phyloP scores from a whole-genome alignment of 2,329 filamentous ascomycete species.

The Ophiocordyceps polyrhachis-furcata region DNA sequence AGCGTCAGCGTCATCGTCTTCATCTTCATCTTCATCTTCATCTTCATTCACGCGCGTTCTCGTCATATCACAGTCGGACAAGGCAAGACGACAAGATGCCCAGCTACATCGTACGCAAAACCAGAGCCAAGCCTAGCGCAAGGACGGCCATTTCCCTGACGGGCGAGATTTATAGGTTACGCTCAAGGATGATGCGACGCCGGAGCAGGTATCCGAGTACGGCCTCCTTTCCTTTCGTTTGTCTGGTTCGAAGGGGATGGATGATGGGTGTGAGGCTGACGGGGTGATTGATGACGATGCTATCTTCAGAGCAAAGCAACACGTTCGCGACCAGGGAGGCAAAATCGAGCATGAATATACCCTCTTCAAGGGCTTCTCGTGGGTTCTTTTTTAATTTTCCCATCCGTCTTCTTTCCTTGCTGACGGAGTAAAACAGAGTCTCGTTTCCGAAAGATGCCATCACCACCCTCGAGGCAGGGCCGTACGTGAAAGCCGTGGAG shows the following conservation, averaged over 20 bases:
- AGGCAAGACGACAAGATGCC: neutral
- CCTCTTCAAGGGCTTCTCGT: constrained; percentile 89
- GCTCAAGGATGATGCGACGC: constrained; percentile 50
- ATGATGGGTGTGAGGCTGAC: too few species aligned
- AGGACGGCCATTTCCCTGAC: too few species aligned
- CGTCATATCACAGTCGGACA: neutral
- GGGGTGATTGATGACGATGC: too few species aligned
- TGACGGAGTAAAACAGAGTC: constrained; percentile 35
- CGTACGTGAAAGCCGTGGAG: constrained; percentile 61
- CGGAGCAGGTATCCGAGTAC: constrained; percentile 49
- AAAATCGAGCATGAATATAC: constrained; percentile 69
- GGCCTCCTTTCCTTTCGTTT: too few species aligned
- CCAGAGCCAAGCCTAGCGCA: too few species aligned
- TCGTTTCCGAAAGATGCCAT: constrained; percentile 50
- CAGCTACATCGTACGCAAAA: neutral
- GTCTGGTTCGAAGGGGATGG: too few species aligned
- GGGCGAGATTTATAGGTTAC: too few species aligned
- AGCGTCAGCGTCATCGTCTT: neutral
- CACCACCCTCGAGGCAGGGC: constrained; percentile 43
- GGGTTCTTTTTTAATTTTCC: constrained; percentile 21
- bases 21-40: neutral
- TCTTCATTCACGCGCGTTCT: neutral
- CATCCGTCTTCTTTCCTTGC: neutral
- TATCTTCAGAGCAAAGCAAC: constrained; percentile 49
- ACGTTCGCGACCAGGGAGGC: constrained; percentile 57